A percentile compares a stretch with the other conserved stretches of the same genome.
Evolutionary conservation across 257 asterid genomes (phyloP).

Genomic region (Nicotiana noctiflora): DNA sequence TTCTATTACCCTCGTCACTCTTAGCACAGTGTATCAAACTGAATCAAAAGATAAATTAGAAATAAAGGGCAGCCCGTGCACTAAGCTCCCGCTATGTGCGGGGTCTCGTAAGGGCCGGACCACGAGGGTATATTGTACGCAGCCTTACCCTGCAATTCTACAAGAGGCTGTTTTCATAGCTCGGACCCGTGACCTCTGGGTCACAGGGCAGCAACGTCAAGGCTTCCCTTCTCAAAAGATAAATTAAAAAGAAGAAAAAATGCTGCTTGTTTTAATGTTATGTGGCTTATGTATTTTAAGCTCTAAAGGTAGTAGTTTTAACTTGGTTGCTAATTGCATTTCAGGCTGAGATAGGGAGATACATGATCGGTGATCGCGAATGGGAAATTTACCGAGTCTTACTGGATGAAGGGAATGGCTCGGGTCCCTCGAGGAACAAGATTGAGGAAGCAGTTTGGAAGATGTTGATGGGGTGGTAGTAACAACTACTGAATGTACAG

Average conservation of each 20-base stretch:
- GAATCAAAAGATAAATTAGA: too few relatives aligned
- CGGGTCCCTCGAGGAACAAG: conserved; percentile 36
- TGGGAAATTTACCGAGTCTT: conserved; percentile 86
- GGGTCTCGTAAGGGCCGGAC: too few relatives aligned
- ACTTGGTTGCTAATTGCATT: neutral
- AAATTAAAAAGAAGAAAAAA: neutral
- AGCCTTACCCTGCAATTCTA: too few relatives aligned
- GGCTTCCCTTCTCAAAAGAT: too few relatives aligned
- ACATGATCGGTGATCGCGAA: conserved; percentile 61
- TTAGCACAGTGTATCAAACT: neutral
- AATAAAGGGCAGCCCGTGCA: too few relatives aligned
- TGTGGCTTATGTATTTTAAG: neutral
- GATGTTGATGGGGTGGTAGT: conserved; percentile 81
- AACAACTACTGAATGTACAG: neutral
- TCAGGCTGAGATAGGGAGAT: conserved; percentile 82
- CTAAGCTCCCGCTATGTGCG: too few relatives aligned
- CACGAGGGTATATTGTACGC: too few relatives aligned
- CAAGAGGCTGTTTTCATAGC: too few relatives aligned
- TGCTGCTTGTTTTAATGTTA: neutral
- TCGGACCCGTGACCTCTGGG: too few relatives aligned
- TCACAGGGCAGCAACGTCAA: too few relatives aligned
- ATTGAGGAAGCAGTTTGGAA: conserved; percentile 77
- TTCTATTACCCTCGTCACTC: neutral
- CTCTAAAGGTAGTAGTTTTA: neutral
- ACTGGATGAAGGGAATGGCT: conserved; percentile 67